Evolutionary conservation across 768 basidiomycete genomes (phyloP).

Genomic region (Russula sp.): DNA sequence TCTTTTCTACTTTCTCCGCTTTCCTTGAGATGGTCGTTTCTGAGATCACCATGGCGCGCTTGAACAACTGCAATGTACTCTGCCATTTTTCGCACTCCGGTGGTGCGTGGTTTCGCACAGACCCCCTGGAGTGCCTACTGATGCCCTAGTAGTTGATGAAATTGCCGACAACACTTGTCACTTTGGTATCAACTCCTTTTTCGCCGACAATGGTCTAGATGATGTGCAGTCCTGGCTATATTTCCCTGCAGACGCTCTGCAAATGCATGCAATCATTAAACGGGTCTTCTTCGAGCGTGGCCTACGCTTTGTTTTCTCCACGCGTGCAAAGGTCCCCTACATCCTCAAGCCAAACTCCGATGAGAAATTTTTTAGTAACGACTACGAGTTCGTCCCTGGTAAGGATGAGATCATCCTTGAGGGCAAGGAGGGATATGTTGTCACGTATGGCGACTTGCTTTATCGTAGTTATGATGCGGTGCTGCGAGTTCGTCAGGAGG

Average conservation of each 20-base stretch:
- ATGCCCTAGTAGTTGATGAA: constrained; percentile 23
- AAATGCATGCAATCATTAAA: constrained; percentile 72
- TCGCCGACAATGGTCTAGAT: constrained; percentile 80
- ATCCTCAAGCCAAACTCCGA: constrained; percentile 71
- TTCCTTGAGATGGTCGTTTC: constrained; percentile 90
- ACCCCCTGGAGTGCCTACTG: not conserved
- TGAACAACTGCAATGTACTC: constrained; percentile 83
- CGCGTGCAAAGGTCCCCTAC: constrained; percentile 83
- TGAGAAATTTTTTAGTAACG: constrained; percentile 54
- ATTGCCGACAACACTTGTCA: constrained; percentile 58
- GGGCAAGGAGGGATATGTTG: constrained; percentile 74
- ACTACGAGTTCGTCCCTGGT: constrained; percentile 75
- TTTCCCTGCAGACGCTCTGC: constrained; percentile 79
- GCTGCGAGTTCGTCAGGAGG: constrained; percentile 58
- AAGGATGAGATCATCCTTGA: constrained; percentile 79
- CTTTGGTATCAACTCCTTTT: constrained; percentile 78
- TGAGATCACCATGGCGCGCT: constrained; percentile 86
- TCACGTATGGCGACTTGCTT: constrained; percentile 82
- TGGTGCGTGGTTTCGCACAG: constrained; percentile 34
- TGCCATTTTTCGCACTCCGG: constrained; percentile 89
- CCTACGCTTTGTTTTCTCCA: constrained; percentile 81
- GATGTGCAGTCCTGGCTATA: constrained; percentile 76
- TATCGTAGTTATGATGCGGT: constrained; percentile 83
- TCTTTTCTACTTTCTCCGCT: constrained; percentile 86
- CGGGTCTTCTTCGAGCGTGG: constrained; percentile 79